A percentile compares a stretch with the other conserved stretches of the same genome.
Conservation (phyloP, 202 grass and related monocot genomes). For the Musa balbisiana region DNA sequence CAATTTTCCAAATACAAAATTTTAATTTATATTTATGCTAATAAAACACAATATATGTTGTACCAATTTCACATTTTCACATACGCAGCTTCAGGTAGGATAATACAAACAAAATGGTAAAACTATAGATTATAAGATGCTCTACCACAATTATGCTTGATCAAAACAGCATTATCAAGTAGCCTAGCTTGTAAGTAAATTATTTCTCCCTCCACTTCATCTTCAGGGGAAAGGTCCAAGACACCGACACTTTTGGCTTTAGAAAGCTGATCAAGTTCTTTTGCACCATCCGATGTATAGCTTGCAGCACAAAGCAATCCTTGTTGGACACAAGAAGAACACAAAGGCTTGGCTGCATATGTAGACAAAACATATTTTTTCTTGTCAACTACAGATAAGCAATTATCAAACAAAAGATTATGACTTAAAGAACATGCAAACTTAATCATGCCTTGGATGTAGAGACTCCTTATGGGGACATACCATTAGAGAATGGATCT, state of each 20-base stretch:
- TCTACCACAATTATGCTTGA: conserved; percentile 79
- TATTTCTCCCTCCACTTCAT: conserved; percentile 94
- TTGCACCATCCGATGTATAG: conserved; percentile 21
- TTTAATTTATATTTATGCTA: background rate
- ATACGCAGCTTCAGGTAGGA: background rate
- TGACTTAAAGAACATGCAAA: no score
- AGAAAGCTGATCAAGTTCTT: conserved; percentile 35
- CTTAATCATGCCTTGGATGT: no score
- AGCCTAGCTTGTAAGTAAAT: conserved; percentile 84
- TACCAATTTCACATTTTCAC: no score
- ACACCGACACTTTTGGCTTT: conserved; percentile 45
- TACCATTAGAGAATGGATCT: conserved; percentile 41
- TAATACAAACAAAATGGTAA: background rate
- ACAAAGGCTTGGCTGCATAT: background rate
- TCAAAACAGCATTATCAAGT: conserved; percentile 56
- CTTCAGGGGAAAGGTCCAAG: conserved; percentile 68
- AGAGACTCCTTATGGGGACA: background rate
- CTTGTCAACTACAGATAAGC: background rate
- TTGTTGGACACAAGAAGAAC: conserved; percentile 12
- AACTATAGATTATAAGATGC: background rate
- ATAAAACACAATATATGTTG: no score
- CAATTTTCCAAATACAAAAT: background rate
- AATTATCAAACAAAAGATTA: no score
- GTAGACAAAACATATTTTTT: background rate
- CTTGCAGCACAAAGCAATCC: conserved; percentile 16